Percentiles rank a stretch among this genome's conserved stretches.
Conservation (phyloP, 306 rosid genomes). For the Inga leiocalycina region DNA sequence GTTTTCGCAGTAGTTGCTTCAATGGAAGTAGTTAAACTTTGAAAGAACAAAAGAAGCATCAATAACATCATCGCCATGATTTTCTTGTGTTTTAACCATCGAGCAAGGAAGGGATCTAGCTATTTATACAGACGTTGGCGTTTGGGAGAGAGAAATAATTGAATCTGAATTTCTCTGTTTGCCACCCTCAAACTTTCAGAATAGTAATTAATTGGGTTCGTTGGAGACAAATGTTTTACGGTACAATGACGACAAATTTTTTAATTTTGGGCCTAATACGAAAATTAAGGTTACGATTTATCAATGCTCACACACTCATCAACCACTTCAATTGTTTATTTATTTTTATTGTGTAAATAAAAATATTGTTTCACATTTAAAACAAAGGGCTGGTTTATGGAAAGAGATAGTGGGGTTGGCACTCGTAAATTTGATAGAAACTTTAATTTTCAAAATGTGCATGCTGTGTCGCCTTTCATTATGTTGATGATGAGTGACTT, state of each 20-base stretch:
- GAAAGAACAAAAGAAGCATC: not conserved
- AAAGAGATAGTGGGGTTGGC: conserved; percentile 6
- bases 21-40: not conserved
- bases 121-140: not conserved
- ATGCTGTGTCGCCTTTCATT: not conserved
- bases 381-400: not conserved
- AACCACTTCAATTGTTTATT: not conserved
- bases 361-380: not conserved
- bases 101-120: not conserved
- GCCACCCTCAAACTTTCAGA: not conserved
- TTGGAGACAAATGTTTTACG: not conserved
- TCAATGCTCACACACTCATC: not conserved
- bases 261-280: not conserved
- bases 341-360: not conserved
- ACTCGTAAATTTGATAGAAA: not conserved
- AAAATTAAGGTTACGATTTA: not conserved
- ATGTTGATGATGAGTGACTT: not conserved
- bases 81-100: not conserved
- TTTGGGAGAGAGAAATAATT: not conserved
- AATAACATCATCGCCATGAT: not conserved
- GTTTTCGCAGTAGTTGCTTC: not conserved
- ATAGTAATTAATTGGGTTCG: not conserved
- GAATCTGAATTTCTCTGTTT: not conserved
- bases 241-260: not conserved
- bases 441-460: not conserved